Base-by-base conservation (phyloP, 1,139 yeast genomes). In the Blastobotrys persicus region DNA sequence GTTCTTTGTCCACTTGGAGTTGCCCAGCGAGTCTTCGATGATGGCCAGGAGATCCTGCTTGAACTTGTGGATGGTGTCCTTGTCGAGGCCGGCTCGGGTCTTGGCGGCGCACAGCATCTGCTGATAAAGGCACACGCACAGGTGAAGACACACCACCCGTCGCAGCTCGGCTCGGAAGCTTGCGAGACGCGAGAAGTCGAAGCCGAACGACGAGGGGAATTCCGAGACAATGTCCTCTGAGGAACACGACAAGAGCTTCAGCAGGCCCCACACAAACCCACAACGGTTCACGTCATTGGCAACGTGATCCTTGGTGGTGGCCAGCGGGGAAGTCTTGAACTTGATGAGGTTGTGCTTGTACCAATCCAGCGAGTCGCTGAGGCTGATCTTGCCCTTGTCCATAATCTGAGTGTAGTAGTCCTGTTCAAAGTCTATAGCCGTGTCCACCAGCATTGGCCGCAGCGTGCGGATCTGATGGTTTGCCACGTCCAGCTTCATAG, bases 401-500 rank as follows among this genome's bases (percentile, higher is more conserved):
- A 87, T 77, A 62, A 87, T 75, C 59, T 86, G 88, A 55, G 77
- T 78, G 67, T 88, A 88, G 68, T 88, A 88, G 65, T 87, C 95
- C 59, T 83, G 84, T 69, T 91, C 98, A 63, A 91, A 88, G 58
- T 87, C 92, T n/a, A 87, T 85, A 1, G 96, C 95, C 28, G 95
- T 86, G 60, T 88, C 92, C 54, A 89, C 81, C 45, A 91, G 74
- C 12, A 87, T 85, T 1, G 96, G 95, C 60, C 96, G 78, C 51
- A 89, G 73, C 23, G 88, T 81, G 59, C 96, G 77, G 50, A 91
- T 88, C 68, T 89, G 97, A 66, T 91, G 96, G 68, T 91, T 91
- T 16, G 97, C 96, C 49, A 89, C 95, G 63, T 91, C 97, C 58
- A 91, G 75, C 67, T 91, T 91, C 96, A 91, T 89, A n/a, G 95